phyloP scores from a whole-genome alignment of 2,329 filamentous ascomycete species.

The Aspergillus caelatus region DNA sequence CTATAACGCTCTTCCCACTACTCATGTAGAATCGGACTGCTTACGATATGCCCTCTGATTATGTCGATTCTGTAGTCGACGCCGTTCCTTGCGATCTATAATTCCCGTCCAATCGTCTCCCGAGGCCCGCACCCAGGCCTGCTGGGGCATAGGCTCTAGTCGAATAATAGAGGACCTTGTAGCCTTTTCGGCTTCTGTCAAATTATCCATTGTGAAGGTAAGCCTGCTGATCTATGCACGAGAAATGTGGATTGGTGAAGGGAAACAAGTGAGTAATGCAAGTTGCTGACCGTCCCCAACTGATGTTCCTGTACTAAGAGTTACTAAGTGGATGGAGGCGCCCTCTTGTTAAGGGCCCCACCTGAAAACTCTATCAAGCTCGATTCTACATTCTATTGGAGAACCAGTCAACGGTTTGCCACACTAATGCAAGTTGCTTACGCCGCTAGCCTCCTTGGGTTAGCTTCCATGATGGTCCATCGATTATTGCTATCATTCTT shows the following conservation, averaged over 20 bases:
- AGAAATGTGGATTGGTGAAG: neutral
- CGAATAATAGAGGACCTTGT: neutral
- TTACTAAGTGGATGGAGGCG: neutral
- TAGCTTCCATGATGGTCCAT: neutral
- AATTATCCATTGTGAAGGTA: neutral
- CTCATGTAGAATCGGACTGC: neutral
- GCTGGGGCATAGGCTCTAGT: constrained; percentile 20
- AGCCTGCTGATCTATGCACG: neutral
- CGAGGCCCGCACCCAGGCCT: constrained; percentile 8
- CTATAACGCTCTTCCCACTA: neutral
- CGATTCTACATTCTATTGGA: neutral
- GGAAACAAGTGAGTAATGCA: neutral
- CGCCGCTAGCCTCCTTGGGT: neutral
- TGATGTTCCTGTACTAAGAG: neutral
- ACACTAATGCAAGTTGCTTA: constrained; percentile 5
- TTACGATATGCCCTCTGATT: constrained; percentile 30
- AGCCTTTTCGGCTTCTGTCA: neutral
- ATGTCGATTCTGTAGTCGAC: constrained; percentile 31
- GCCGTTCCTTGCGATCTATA: constrained; percentile 24
- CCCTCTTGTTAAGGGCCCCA: neutral
- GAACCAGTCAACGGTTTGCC: too few species aligned
- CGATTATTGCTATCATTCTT: too few species aligned
- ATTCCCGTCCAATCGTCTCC: constrained; percentile 32
- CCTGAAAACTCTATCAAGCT: neutral
- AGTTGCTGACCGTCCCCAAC: neutral